Conservation (phyloP, 192 early-diverging fungal species). For the Coemansia furcata region DNA sequence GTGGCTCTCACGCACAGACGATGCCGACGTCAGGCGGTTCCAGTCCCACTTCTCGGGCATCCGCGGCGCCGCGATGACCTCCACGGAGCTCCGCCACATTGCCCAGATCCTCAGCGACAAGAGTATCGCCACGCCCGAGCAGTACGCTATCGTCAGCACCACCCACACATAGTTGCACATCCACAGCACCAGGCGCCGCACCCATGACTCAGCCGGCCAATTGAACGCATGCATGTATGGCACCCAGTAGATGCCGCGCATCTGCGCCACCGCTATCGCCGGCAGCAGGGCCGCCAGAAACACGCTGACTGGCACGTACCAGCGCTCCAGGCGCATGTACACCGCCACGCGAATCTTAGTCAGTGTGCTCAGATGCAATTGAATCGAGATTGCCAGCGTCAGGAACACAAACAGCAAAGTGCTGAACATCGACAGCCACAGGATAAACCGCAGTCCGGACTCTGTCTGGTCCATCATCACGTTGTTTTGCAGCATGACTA, state of each 20-base stretch:
- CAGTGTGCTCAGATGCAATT: slow-evolving; percentile 47
- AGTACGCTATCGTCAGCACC: slow-evolving; percentile 27
- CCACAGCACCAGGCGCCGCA: slow-evolving; percentile 28
- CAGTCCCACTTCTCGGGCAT: slow-evolving; percentile 53
- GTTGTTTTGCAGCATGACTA: slow-evolving; percentile 29
- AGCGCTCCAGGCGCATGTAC: slow-evolving; percentile 38
- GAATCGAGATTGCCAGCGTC: slow-evolving; percentile 30
- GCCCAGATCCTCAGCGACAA: slow-evolving; percentile 30
- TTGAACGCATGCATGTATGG: slow-evolving; percentile 38
- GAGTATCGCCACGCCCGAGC: slow-evolving; percentile 9
- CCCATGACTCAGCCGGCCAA: slow-evolving; percentile 21
- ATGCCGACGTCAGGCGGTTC: slow-evolving; percentile 16
- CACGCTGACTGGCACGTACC: slow-evolving; percentile 21
- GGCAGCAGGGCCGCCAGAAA: slow-evolving; percentile 22
- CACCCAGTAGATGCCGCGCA: slow-evolving; percentile 34
- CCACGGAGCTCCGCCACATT: slow-evolving; percentile 41
- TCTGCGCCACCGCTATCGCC: slow-evolving; percentile 23
- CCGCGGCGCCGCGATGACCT: slow-evolving; percentile 20
- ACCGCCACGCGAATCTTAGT: slow-evolving; percentile 26
- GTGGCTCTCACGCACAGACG: slow-evolving; percentile 8
- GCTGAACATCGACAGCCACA: slow-evolving; percentile 41
- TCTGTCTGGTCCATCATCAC: slow-evolving; percentile 25
- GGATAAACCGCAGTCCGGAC: slow-evolving; percentile 20
- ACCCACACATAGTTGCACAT: slow-evolving; percentile 44
- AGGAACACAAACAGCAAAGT: slow-evolving; percentile 30